Evolutionary conservation across 129 eudicot genomes (phyloP).

Genomic region (Heracleum sosnowskyi): DNA sequence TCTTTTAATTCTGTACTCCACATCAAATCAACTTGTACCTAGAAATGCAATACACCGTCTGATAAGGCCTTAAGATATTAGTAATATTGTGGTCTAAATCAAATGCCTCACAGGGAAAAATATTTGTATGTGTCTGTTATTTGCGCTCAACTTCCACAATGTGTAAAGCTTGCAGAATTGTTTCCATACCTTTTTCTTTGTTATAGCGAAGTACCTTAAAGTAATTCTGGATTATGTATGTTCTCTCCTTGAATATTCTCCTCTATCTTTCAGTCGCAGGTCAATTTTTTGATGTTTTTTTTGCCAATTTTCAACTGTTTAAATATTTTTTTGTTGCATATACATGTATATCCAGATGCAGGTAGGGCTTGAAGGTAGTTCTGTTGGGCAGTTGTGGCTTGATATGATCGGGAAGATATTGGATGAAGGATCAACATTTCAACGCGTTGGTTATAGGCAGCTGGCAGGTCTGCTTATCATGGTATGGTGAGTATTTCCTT

Average conservation of each 20-base stretch:
- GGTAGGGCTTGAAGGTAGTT: slow-evolving; percentile 94
- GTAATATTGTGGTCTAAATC: not conserved
- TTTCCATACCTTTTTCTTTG: not conserved
- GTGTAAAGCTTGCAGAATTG: not conserved
- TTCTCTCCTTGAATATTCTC: not conserved
- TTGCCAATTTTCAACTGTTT: not conserved
- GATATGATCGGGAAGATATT: slow-evolving; percentile 76
- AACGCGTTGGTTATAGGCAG: slow-evolving; percentile 90
- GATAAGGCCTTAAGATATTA: not conserved
- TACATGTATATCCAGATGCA: slow-evolving; percentile 33
- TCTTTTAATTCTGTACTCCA: too few species aligned
- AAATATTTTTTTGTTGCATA: not conserved
- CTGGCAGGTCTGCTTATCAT: slow-evolving; percentile 90
- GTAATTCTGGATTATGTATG: not conserved
- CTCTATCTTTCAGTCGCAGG: not conserved
- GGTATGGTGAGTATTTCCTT: slow-evolving; percentile 65
- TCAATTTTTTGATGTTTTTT: not conserved
- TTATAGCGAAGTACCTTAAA: not conserved
- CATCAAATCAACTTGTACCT: too few species aligned
- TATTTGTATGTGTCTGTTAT: not conserved
- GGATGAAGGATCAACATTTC: slow-evolving; percentile 86
- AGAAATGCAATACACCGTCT: too few species aligned
- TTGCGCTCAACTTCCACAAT: not conserved
- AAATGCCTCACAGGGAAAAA: not conserved
- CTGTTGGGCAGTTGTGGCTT: slow-evolving; percentile 96